Conservation (phyloP, 352 stramenopile genomes). For the Pythium myriotylum region DNA sequence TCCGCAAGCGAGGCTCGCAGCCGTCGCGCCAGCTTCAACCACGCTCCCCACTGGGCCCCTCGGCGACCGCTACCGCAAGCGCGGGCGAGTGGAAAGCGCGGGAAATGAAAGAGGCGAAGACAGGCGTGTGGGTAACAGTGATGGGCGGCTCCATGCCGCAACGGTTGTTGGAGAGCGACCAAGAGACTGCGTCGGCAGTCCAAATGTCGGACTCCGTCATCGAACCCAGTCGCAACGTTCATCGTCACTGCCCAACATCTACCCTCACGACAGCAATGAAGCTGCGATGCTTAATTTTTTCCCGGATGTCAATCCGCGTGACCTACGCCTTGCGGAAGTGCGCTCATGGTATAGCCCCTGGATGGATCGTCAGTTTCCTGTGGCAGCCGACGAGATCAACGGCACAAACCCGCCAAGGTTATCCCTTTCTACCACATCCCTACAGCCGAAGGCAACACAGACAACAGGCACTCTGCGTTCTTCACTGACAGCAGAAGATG, state of each 20-base stretch:
- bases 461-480: not conserved
- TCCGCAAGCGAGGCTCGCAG: not conserved
- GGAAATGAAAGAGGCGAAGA: constrained; percentile 37
- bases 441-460: not conserved
- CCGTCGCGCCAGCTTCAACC: constrained; percentile 9
- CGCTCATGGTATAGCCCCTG: constrained; percentile 78
- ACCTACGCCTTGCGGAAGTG: constrained; percentile 80
- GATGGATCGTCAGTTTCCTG: constrained; percentile 53
- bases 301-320: constrained; percentile 75
- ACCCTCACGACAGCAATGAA: constrained; percentile 42
- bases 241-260: constrained; percentile 34
- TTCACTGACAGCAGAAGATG: constrained; percentile 11
- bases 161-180: not conserved
- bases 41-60: constrained; percentile 15
- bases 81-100: constrained; percentile 67
- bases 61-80: constrained; percentile 60
- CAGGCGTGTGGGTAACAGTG: not conserved
- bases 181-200: constrained; percentile 15
- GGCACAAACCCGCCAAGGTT: no score
- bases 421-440: no score
- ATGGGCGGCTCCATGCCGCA: not conserved
- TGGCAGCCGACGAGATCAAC: not conserved
- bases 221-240: constrained; percentile 20
- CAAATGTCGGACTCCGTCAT: constrained; percentile 10
- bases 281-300: constrained; percentile 73